Base-by-base conservation (phyloP, 2,329 filamentous ascomycete genomes). In the Coniochaeta sp. region DNA sequence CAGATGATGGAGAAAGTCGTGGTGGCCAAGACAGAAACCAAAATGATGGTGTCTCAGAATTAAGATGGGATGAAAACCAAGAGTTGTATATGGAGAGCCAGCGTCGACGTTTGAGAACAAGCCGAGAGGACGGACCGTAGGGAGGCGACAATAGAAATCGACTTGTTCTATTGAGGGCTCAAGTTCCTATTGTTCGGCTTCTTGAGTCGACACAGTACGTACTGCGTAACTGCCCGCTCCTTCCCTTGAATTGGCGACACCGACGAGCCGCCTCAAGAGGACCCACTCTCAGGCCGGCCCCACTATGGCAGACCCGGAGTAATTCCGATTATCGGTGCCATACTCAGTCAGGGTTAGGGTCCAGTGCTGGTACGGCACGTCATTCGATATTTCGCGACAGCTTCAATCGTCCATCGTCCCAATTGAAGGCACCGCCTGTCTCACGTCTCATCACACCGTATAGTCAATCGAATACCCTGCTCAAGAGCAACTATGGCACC, bases 401-500 rank as follows among this genome's bases (percentile, higher is more conserved):
- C 12, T n/a, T n/a, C n/a, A n/a, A n/a, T 6, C 32, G 12, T 34
- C 32, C 22, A 52, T 52, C 47, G 26, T 52, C 30, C 47, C 24
- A 52, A 28, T 19, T 30, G 14, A n/a, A n/a, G n/a, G n/a, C n/a
- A n/a, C n/a, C n/a, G n/a, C n/a, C n/a, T n/a, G n/a, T n/a, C n/a
- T n/a, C n/a, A n/a, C n/a, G n/a, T n/a, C n/a, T n/a, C n/a, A n/a
- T n/a, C n/a, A n/a, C n/a, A n/a, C n/a, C n/a, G n/a, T n/a, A n/a
- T n/a, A n/a, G n/a, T n/a, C n/a, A n/a, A n/a, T n/a, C n/a, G n/a
- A n/a, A n/a, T n/a, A n/a, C n/a, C n/a, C n/a, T n/a, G n/a, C n/a
- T n/a, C n/a, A n/a, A n/a, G n/a, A n/a, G n/a, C n/a, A n/a, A 56
- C 58, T 10, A 59, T 59, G 58, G 58, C 58, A 6, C 58, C 58